Conservation (phyloP, 1,139 yeast species). For the Sugiyamaella neomexicana region DNA sequence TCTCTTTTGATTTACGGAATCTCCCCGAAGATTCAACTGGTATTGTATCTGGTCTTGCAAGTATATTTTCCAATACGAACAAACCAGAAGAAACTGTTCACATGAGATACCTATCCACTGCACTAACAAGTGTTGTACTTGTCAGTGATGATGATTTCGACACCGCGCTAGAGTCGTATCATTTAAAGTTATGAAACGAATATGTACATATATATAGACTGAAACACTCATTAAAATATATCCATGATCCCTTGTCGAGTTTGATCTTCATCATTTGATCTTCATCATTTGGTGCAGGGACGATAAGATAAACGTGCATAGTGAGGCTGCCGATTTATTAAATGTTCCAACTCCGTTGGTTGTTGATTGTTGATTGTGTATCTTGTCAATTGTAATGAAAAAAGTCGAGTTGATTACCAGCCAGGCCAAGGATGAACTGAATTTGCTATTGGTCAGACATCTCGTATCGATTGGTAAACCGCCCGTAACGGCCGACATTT, state of each 20-base stretch:
- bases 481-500: background rate
- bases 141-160: conserved; percentile 55
- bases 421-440: conserved; percentile 1
- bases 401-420: conserved; percentile 1
- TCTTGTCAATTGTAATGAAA: background rate
- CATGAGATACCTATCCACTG: conserved; percentile 65
- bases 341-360: background rate
- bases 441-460: background rate
- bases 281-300: too few species aligned
- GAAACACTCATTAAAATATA: too few species aligned
- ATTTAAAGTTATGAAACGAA: background rate
- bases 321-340: background rate
- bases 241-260: background rate
- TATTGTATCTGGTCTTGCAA: conserved; percentile 66
- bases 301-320: background rate
- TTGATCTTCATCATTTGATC: background rate
- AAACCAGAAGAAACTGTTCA: conserved; percentile 36
- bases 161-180: conserved; percentile 17
- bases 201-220: background rate
- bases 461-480: background rate
- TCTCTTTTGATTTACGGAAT: conserved; percentile 54
- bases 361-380: background rate
- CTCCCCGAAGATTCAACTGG: conserved; percentile 65
- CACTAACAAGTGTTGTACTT: conserved; percentile 60
- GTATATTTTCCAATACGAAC: conserved; percentile 45